Evolutionary conservation across 257 asterid genomes (phyloP).

Genomic region (Mitragyna speciosa): DNA sequence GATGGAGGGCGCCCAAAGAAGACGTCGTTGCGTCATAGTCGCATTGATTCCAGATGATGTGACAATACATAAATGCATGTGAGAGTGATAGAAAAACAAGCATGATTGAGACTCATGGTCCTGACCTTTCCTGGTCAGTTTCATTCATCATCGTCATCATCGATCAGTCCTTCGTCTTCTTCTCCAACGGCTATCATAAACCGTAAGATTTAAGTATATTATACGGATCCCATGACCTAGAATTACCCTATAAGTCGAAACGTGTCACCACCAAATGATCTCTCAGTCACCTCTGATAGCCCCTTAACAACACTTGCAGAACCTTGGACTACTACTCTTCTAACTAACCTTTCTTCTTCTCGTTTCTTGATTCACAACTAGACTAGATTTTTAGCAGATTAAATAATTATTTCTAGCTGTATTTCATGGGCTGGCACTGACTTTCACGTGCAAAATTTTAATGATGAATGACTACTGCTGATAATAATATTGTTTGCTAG

Average conservation of each 20-base stretch:
- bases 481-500: constrained; percentile 2
- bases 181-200: constrained; percentile 8
- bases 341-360: neutral
- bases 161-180: neutral
- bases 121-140: constrained; percentile 51
- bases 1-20: constrained; percentile 7
- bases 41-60: constrained; percentile 30
- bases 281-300: constrained; percentile 20
- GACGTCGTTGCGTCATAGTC: constrained; percentile 14
- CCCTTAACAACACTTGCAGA: constrained; percentile 11
- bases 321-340: neutral
- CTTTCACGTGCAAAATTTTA: constrained; percentile 35
- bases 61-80: constrained; percentile 61
- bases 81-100: constrained; percentile 30
- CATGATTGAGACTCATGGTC: constrained; percentile 43
- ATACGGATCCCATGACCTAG: neutral
- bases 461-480: neutral
- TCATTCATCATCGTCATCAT: constrained; percentile 7
- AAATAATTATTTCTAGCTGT: neutral
- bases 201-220: constrained; percentile 19
- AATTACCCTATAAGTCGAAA: constrained; percentile 15
- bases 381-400: neutral
- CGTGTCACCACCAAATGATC: constrained; percentile 39
- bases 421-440: constrained; percentile 39
- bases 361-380: neutral